These are phyloP conservation scores for Fusarium sp. DNA, from an alignment of 2,329 filamentous ascomycete species.

Conservation along the genomic window DNA sequence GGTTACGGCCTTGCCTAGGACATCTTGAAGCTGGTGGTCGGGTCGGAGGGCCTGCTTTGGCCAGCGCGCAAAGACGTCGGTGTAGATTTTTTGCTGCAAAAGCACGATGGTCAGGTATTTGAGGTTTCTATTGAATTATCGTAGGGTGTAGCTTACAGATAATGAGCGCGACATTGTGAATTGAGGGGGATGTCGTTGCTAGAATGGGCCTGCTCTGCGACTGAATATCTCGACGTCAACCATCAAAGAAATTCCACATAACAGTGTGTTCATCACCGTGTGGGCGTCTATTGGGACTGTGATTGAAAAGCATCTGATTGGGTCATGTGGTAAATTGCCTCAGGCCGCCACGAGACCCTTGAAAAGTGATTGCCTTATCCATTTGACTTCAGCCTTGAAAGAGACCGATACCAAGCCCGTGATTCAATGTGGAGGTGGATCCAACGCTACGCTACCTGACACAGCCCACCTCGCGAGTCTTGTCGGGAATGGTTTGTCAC, in stretches of 20 bases:
- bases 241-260: slow-evolving; percentile 46
- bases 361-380: slow-evolving; percentile 33
- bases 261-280: slow-evolving; percentile 40
- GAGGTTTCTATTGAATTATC: background rate
- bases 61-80: slow-evolving; percentile 67
- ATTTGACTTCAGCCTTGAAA: slow-evolving; percentile 23
- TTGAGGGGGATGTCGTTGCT: slow-evolving; percentile 26
- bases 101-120: background rate
- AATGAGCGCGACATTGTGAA: slow-evolving; percentile 54
- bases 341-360: slow-evolving; percentile 42
- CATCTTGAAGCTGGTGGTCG: slow-evolving; percentile 72
- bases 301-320: slow-evolving; percentile 32
- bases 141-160: slow-evolving; percentile 46
- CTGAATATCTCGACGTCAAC: slow-evolving; percentile 47
- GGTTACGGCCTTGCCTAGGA: slow-evolving; percentile 60
- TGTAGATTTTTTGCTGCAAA: slow-evolving; percentile 55
- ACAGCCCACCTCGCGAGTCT: slow-evolving; percentile 35
- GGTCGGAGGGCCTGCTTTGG: slow-evolving; percentile 75
- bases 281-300: slow-evolving; percentile 19
- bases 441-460: slow-evolving; percentile 21
- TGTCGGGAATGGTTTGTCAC: slow-evolving; percentile 15
- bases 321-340: slow-evolving; percentile 32
- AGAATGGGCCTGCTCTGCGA: slow-evolving; percentile 5
- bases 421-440: slow-evolving; percentile 39
- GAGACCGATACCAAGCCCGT: slow-evolving; percentile 29